phyloP scores from a whole-genome alignment of 768 basidiomycete species.

The Asterophora parasitica region DNA sequence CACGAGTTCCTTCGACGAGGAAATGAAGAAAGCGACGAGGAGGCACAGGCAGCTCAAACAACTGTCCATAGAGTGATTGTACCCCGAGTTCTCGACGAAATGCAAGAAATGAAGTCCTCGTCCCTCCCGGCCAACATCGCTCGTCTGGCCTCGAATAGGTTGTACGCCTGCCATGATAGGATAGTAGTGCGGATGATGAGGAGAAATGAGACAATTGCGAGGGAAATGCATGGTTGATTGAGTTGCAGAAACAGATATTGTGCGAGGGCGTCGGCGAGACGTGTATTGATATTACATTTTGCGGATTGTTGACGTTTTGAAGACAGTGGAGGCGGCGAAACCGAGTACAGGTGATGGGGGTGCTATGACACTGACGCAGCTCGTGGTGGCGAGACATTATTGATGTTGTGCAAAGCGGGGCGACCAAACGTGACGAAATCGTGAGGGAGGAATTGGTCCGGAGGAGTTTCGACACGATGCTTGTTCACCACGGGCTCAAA shows the following conservation, averaged over 20 bases:
- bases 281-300: constrained; percentile 85
- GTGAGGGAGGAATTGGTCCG: constrained; percentile 76
- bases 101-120: constrained; percentile 18
- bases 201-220: constrained; percentile 53
- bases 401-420: constrained; percentile 73
- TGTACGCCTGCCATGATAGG: constrained; percentile 46
- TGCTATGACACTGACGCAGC: constrained; percentile 57
- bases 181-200: constrained; percentile 40
- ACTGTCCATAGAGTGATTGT: constrained; percentile 24
- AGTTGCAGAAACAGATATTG: constrained; percentile 59
- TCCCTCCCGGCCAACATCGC: constrained; percentile 24
- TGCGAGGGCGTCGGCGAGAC: constrained; percentile 55
- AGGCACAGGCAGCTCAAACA: constrained; percentile 29
- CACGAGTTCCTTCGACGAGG: constrained; percentile 19
- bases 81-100: constrained; percentile 6
- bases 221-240: constrained; percentile 65
- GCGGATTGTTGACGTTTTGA: constrained; percentile 51
- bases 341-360: constrained; percentile 28
- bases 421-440: constrained; percentile 79
- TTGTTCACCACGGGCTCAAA: constrained; percentile 76
- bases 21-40: constrained; percentile 26
- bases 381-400: constrained; percentile 56
- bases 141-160: constrained; percentile 34
- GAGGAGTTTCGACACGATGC: constrained; percentile 58
- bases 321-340: constrained; percentile 35